Percentiles rank a stretch among this genome's conserved stretches.
Conservation (phyloP, 2,329 filamentous ascomycete species). For the Bipolaris sorokiniana region DNA sequence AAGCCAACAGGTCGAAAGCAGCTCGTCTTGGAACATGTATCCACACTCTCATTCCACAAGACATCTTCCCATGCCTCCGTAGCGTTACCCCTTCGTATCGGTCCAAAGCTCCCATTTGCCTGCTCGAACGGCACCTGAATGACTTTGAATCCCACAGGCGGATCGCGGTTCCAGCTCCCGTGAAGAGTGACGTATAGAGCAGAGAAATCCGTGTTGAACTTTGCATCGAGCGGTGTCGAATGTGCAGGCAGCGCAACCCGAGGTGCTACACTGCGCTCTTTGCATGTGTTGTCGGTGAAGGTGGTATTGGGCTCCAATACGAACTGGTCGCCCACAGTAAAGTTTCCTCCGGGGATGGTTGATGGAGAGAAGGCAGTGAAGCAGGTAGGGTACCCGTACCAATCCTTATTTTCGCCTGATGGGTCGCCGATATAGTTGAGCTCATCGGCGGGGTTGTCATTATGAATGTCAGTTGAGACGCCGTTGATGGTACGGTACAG, state of each 20-base stretch:
- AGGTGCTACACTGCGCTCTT: constrained; percentile 20
- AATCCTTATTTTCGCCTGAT: constrained; percentile 51
- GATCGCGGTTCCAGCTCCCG: constrained; percentile 37
- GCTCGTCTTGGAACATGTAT: constrained; percentile 35
- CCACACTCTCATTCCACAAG: constrained; percentile 31
- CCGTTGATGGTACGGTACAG: constrained; percentile 59
- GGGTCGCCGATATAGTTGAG: constrained; percentile 70
- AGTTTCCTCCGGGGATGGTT: constrained; percentile 30
- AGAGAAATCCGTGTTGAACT: constrained; percentile 32
- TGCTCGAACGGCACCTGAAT: constrained; percentile 31
- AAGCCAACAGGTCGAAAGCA: constrained; percentile 41
- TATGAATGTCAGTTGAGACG: constrained; percentile 63
- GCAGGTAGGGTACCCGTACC: constrained; percentile 74
- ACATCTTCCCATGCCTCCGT: constrained; percentile 29
- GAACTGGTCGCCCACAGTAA: constrained; percentile 37
- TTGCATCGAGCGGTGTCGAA: constrained; percentile 37
- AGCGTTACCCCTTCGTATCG: constrained; percentile 16
- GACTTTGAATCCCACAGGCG: constrained; percentile 34
- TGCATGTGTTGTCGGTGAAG: constrained; percentile 36
- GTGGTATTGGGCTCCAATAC: constrained; percentile 40
- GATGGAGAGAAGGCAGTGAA: constrained; percentile 63
- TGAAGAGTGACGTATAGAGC: constrained; percentile 39
- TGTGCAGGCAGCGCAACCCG: constrained; percentile 33
- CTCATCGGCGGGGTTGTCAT: constrained; percentile 74
- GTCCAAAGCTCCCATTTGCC: constrained; percentile 18